Percentiles rank a stretch among this genome's conserved stretches.
Conservation (phyloP, 768 basidiomycete genomes). For the Leccinum pellstonianum region DNA sequence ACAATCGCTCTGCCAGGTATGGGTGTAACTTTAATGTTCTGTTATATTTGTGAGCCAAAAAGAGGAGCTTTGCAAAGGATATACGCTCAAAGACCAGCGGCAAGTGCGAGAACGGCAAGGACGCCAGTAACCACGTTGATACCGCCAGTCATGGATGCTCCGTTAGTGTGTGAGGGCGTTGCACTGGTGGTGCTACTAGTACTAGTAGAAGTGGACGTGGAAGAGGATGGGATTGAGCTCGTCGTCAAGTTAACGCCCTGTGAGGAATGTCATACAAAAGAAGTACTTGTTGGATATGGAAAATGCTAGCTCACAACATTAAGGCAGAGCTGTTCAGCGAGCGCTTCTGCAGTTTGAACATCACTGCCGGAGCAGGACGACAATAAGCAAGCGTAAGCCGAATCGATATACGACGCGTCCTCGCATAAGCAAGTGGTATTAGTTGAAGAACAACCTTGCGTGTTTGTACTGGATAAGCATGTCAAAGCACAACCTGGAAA, state of each 20-base stretch:
- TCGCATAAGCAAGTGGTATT: constrained; percentile 63
- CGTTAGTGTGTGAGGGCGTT: constrained; percentile 4
- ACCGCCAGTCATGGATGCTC: constrained; percentile 4
- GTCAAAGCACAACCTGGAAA: constrained; percentile 47
- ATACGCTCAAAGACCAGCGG: constrained; percentile 13
- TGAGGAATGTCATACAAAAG: not conserved
- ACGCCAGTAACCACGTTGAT: constrained; percentile 13
- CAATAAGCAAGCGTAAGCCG: constrained; percentile 49
- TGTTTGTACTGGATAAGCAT: constrained; percentile 48
- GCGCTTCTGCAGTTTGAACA: constrained; percentile 40
- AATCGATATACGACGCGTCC: constrained; percentile 42
- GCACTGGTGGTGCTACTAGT: not conserved
- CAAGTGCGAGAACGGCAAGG: constrained; percentile 13
- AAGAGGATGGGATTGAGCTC: constrained; percentile 13
- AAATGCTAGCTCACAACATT: constrained; percentile 43
- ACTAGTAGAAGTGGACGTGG: not conserved
- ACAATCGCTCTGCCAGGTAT: not conserved
- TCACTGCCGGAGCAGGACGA: constrained; percentile 47
- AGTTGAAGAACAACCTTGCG: constrained; percentile 43
- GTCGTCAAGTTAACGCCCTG: constrained; percentile 55
- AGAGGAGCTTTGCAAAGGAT: not conserved
- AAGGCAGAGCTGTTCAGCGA: constrained; percentile 44
- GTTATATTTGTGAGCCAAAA: not conserved
- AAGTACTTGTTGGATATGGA: not conserved
- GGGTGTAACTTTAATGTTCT: too few relatives aligned